Percentiles rank a stretch among this genome's conserved stretches.
Evolutionary conservation across 1,139 yeast species (phyloP).

Genomic region (Komagataea norvegica): DNA sequence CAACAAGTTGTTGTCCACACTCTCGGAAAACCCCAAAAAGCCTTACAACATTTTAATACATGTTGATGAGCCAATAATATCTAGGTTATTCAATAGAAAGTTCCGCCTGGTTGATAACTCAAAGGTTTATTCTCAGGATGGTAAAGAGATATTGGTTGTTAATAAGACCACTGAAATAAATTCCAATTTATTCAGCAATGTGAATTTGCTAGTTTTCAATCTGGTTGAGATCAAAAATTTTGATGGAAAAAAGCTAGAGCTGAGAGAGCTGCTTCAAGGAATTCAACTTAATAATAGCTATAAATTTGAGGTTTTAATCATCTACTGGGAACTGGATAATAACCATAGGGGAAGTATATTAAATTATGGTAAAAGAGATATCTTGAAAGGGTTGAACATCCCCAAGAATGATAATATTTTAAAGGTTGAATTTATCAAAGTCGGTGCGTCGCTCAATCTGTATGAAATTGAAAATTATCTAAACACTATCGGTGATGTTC

Average conservation of each 20-base stretch:
- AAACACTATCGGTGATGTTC: conserved; percentile 11
- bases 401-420: conserved; percentile 12
- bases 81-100: conserved; percentile 19
- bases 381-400: conserved; percentile 16
- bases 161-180: conserved; percentile 15
- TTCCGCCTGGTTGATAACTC: conserved; percentile 12
- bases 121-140: neutral
- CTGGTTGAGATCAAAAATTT: conserved; percentile 31
- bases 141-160: conserved; percentile 8
- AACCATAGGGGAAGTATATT: neutral
- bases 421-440: conserved; percentile 15
- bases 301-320: conserved; percentile 30
- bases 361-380: conserved; percentile 4
- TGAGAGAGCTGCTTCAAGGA: conserved; percentile 32
- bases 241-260: conserved; percentile 29
- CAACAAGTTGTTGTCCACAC: conserved; percentile 18
- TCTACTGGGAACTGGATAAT: conserved; percentile 36
- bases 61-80: conserved; percentile 18
- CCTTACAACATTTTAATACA: conserved; percentile 27
- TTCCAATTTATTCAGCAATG: conserved; percentile 21
- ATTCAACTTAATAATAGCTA: conserved; percentile 30
- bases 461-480: conserved; percentile 15
- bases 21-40: conserved; percentile 17
- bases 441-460: conserved; percentile 19
- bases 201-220: conserved; percentile 33